A percentile compares a stretch with the other conserved stretches of the same genome.
These are phyloP conservation scores for Chamaecyparis obtusa DNA, from an alignment of 75 land plant genomes.

Conservation along the genomic window DNA sequence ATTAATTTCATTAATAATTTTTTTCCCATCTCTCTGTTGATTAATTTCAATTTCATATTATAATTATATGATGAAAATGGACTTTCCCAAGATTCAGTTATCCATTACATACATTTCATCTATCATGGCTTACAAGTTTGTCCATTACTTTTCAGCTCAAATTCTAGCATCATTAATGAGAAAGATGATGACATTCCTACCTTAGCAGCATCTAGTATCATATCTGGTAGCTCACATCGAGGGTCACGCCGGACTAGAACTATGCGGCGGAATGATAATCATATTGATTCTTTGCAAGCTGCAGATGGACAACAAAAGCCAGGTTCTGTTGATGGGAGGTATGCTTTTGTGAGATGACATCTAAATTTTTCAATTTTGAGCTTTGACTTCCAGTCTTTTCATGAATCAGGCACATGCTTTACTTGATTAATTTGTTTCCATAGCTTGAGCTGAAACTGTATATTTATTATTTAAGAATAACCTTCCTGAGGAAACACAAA, in stretches of 20 bases:
- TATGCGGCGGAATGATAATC: slow-evolving; percentile 51
- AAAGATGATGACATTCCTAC: slow-evolving; percentile 83
- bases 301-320: slow-evolving; percentile 37
- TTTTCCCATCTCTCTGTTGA: background rate
- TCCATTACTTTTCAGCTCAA: slow-evolving; percentile 38
- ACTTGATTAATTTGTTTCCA: background rate
- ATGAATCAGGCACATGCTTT: background rate
- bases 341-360: background rate
- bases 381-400: background rate
- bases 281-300: slow-evolving; percentile 17
- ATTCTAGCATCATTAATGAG: slow-evolving; percentile 36
- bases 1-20: background rate
- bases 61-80: background rate
- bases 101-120: background rate
- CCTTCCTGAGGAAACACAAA: background rate
- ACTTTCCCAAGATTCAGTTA: background rate
- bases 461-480: background rate
- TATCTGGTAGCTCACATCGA: slow-evolving; percentile 50
- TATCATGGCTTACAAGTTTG: background rate
- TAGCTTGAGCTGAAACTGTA: background rate
- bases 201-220: slow-evolving; percentile 42
- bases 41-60: background rate
- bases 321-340: slow-evolving; percentile 72
- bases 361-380: background rate
- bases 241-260: slow-evolving; percentile 84